Evolutionary conservation across 1,139 yeast species (phyloP).

Genomic region (Hyphopichia buzzinii): DNA sequence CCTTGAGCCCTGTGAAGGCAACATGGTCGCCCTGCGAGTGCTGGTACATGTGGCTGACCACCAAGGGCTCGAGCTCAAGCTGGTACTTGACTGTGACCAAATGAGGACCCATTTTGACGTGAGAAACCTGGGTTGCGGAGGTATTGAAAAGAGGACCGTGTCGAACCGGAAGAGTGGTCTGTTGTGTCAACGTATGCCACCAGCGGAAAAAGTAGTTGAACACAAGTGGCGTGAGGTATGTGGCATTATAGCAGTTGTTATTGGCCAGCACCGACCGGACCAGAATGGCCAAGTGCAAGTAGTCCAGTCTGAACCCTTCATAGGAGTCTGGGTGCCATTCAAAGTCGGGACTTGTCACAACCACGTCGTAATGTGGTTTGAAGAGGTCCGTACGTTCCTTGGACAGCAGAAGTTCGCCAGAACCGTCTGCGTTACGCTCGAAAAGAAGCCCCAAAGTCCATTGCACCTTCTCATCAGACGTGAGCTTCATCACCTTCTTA

Average conservation of each 20-base stretch:
- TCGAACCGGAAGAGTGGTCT: slow-evolving; percentile 71
- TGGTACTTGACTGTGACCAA: slow-evolving; percentile 79
- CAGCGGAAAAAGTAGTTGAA: slow-evolving; percentile 70
- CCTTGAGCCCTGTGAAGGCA: slow-evolving; percentile 78
- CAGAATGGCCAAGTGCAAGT: slow-evolving; percentile 70
- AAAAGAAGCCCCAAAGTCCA: slow-evolving; percentile 45
- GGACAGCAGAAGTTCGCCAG: slow-evolving; percentile 22
- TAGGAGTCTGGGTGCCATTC: slow-evolving; percentile 67
- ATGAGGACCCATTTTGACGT: slow-evolving; percentile 71
- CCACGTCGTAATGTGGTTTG: slow-evolving; percentile 44
- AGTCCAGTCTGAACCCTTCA: slow-evolving; percentile 73
- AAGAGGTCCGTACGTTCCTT: slow-evolving; percentile 34
- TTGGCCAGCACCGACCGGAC: slow-evolving; percentile 34
- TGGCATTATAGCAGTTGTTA: slow-evolving; percentile 58
- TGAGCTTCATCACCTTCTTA: slow-evolving; percentile 37
- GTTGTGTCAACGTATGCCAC: slow-evolving; percentile 79
- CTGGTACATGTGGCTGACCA: slow-evolving; percentile 67
- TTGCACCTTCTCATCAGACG: slow-evolving; percentile 38
- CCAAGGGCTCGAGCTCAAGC: slow-evolving; percentile 69
- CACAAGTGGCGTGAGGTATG: slow-evolving; percentile 72
- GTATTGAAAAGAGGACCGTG: slow-evolving; percentile 61
- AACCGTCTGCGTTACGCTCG: slow-evolving; percentile 32
- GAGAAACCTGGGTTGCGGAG: slow-evolving; percentile 27
- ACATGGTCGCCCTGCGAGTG: slow-evolving; percentile 52
- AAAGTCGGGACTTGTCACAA: slow-evolving; percentile 39